Evolutionary conservation across 805 yeast species (phyloP).

Genomic region (Clavispora phyllophila): DNA sequence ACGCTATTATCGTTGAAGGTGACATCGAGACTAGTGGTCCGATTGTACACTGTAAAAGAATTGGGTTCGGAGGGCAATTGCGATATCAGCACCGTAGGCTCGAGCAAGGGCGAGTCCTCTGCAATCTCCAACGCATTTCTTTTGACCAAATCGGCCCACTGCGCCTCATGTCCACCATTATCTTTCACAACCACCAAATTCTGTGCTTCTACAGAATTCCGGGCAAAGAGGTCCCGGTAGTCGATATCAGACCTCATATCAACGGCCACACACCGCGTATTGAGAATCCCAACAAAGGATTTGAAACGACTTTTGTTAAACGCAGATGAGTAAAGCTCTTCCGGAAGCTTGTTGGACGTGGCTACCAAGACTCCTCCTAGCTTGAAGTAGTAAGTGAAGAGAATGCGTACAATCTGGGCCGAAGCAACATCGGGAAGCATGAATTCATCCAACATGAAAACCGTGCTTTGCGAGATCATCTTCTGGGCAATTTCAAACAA

Average conservation of each 20-base stretch:
- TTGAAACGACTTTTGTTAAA: constrained; percentile 56
- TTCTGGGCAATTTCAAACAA: constrained; percentile 63
- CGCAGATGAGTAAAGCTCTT: constrained; percentile 62
- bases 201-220: constrained; percentile 16
- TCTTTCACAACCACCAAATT: constrained; percentile 28
- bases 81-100: constrained; percentile 3
- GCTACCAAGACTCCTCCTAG: constrained; percentile 74
- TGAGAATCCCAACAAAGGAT: constrained; percentile 51
- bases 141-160: constrained; percentile 34
- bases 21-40: constrained; percentile 44
- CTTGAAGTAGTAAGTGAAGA: constrained; percentile 66
- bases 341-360: constrained; percentile 68
- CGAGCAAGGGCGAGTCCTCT: neutral
- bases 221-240: constrained; percentile 40
- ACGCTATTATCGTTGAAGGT: constrained; percentile 31
- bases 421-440: constrained; percentile 74
- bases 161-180: constrained; percentile 18
- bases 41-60: constrained; percentile 50
- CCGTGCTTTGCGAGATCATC: constrained; percentile 52
- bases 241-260: constrained; percentile 60
- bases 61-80: constrained; percentile 18
- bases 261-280: constrained; percentile 52
- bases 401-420: constrained; percentile 60
- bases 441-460: constrained; percentile 66
- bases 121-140: constrained; percentile 12